Evolutionary conservation across 306 rosid genomes (phyloP).

Genomic region (Heteromeles arbutifolia): DNA sequence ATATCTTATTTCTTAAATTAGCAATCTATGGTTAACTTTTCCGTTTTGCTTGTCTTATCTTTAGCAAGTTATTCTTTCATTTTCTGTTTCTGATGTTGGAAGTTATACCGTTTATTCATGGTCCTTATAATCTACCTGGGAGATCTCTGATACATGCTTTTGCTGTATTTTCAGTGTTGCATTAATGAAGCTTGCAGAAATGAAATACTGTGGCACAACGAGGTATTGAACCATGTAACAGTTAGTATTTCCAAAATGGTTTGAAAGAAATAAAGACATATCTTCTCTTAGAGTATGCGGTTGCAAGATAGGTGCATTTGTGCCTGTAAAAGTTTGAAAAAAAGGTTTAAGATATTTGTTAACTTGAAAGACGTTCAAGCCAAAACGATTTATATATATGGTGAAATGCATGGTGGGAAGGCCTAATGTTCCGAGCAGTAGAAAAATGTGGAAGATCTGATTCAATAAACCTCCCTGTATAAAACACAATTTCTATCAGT

Average conservation of each 20-base stretch:
- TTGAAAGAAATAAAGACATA: neutral
- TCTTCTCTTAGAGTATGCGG: neutral
- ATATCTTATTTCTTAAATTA: neutral
- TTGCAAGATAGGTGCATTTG: neutral
- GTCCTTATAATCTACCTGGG: neutral
- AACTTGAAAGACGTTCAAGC: neutral
- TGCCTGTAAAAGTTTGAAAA: neutral
- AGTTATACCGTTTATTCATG: neutral
- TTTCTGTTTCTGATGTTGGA: neutral
- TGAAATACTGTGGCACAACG: slow-evolving; percentile 92
- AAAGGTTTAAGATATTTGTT: neutral
- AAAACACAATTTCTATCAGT: neutral
- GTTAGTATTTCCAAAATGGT: neutral
- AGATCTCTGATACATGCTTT: slow-evolving; percentile 15
- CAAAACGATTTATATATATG: neutral
- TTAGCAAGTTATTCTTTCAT: neutral
- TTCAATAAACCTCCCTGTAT: neutral
- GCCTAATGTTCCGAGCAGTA: neutral
- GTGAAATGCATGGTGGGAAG: neutral
- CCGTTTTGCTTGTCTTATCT: neutral
- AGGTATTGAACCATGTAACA: slow-evolving; percentile 42
- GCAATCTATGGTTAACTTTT: neutral
- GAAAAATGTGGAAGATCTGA: neutral
- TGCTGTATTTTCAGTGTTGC: slow-evolving; percentile 68
- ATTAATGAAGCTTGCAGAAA: slow-evolving; percentile 73